A percentile compares a stretch with the other conserved stretches of the same genome.
Evolutionary conservation across 2,329 filamentous ascomycete genomes (phyloP).

Genomic region (Ophiocordyceps camponoti-floridani): DNA sequence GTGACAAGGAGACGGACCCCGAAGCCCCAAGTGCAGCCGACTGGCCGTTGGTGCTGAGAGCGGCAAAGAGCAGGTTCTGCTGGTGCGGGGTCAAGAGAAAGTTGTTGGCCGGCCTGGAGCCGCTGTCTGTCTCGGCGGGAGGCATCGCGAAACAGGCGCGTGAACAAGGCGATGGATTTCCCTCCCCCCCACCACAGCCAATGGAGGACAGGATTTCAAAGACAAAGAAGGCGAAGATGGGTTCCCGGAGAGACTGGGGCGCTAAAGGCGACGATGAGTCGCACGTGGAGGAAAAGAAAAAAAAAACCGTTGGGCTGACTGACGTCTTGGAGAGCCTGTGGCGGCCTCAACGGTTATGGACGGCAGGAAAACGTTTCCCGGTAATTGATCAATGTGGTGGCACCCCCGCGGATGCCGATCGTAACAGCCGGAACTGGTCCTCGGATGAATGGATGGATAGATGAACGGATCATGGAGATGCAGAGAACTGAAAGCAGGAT

Average conservation of each 20-base stretch:
- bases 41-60: conserved; percentile 52
- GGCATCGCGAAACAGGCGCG: conserved; percentile 21
- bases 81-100: conserved; percentile 61
- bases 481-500: neutral
- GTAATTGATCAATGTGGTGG: no score
- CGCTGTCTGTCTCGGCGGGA: conserved; percentile 21
- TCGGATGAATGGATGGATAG: neutral
- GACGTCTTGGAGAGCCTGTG: no score
- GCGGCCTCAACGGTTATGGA: no score
- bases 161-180: neutral
- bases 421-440: no score
- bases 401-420: no score
- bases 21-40: conserved; percentile 15
- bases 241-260: neutral
- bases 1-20: conserved; percentile 21
- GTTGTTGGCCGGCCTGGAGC: conserved; percentile 23
- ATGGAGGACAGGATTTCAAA: neutral
- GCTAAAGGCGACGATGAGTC: neutral
- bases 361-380: no score
- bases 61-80: conserved; percentile 57
- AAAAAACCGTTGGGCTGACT: neutral
- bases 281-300: neutral
- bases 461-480: neutral
- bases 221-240: neutral
- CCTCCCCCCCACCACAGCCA: no score